A percentile compares a stretch with the other conserved stretches of the same genome.
Evolutionary conservation across 2,329 filamentous ascomycete genomes (phyloP).

Genomic region (Monilinia laxa): DNA sequence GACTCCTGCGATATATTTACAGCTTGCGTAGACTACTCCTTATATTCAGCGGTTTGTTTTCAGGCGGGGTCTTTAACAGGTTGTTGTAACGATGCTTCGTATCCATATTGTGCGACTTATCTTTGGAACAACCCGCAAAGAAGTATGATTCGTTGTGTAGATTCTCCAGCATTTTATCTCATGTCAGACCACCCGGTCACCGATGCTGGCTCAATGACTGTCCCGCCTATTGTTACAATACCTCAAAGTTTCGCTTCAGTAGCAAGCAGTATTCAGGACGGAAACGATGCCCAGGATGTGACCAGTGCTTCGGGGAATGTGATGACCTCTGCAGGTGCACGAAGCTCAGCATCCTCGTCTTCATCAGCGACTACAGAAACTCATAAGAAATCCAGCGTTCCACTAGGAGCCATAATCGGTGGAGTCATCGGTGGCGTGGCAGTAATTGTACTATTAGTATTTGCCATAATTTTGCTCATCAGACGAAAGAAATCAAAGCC

Average conservation of each 20-base stretch:
- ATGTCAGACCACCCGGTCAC: slow-evolving; percentile 10
- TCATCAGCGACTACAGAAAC: not conserved
- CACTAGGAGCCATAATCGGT: slow-evolving; percentile 11
- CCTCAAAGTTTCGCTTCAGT: not conserved
- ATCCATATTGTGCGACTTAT: not conserved
- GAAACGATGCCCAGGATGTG: not conserved
- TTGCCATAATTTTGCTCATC: slow-evolving; percentile 10
- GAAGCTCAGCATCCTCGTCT: slow-evolving; percentile 1
- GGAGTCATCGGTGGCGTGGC: slow-evolving; percentile 6
- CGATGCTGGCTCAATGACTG: not conserved
- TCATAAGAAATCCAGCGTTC: slow-evolving; percentile 3
- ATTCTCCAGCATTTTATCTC: slow-evolving; percentile 7
- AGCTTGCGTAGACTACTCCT: slow-evolving; percentile 7
- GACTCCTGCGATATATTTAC: slow-evolving; percentile 4
- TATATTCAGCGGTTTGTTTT: not conserved
- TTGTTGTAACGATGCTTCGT: slow-evolving; percentile 4
- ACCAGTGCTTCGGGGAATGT: not conserved
- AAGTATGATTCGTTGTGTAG: slow-evolving; percentile 9
- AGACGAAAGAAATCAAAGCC: not conserved
- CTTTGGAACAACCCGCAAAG: slow-evolving; percentile 9
- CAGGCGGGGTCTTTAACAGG: not conserved
- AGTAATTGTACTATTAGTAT: not conserved
- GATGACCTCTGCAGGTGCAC: not conserved
- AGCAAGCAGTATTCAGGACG: not conserved
- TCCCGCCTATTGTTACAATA: not conserved